Conservation (phyloP, 2,329 filamentous ascomycete genomes). For the Aureobasidium lini region DNA sequence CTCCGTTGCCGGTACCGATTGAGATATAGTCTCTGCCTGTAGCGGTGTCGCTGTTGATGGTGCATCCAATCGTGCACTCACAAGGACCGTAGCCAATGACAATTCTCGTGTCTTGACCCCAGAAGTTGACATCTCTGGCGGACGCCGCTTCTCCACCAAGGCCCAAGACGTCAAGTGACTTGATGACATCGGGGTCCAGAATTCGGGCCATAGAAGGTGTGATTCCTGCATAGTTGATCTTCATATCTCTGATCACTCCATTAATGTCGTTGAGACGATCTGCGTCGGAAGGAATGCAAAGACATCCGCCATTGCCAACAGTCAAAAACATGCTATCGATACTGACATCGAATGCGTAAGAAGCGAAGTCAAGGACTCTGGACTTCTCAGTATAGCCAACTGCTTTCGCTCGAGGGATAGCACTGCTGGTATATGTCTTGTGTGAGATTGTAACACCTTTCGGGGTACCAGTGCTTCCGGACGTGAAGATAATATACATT, state of each 20-base stretch:
- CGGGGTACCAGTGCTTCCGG: slow-evolving; percentile 23
- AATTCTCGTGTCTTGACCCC: slow-evolving; percentile 32
- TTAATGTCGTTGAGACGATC: slow-evolving; percentile 42
- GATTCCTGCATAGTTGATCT: slow-evolving; percentile 36
- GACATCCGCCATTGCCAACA: slow-evolving; percentile 15
- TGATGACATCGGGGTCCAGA: slow-evolving; percentile 32
- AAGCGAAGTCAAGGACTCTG: slow-evolving; percentile 14
- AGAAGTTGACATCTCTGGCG: slow-evolving; percentile 29
- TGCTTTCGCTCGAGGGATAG: slow-evolving; percentile 34
- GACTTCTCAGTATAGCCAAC: slow-evolving; percentile 10
- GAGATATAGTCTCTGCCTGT: slow-evolving; percentile 14
- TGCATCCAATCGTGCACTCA: slow-evolving; percentile 26
- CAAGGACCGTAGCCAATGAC: slow-evolving; percentile 40
- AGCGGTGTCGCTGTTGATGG: slow-evolving; percentile 15
- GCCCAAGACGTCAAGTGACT: slow-evolving; percentile 36
- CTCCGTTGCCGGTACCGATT: slow-evolving; percentile 18
- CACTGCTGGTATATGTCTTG: slow-evolving; percentile 49
- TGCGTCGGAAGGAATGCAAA: slow-evolving; percentile 36
- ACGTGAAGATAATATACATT: slow-evolving; percentile 25
- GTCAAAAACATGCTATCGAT: slow-evolving; percentile 17
- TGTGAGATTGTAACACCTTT: slow-evolving; percentile 21
- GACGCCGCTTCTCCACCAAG: slow-evolving; percentile 38
- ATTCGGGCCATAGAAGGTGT: slow-evolving; percentile 39
- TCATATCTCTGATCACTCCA: slow-evolving; percentile 31
- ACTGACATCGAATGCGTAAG: slow-evolving; percentile 17